These are phyloP conservation scores for Dryas octopetala DNA, from an alignment of 306 rosid species.

Conservation along the genomic window DNA sequence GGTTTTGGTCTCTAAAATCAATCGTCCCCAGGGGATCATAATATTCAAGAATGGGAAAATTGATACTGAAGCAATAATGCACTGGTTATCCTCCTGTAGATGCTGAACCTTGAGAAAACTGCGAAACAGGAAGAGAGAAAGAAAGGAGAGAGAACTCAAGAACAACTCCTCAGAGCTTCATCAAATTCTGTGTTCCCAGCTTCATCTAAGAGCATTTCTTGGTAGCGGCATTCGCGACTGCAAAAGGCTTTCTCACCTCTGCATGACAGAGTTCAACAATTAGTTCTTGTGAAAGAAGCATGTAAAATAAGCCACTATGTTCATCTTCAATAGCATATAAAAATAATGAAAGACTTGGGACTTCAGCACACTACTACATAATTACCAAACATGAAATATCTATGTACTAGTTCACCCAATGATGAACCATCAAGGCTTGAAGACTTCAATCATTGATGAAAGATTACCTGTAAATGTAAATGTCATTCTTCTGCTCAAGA, in stretches of 20 bases:
- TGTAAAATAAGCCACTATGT: too few relatives aligned
- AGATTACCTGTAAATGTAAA: slow-evolving; percentile 72
- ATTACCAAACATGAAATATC: too few relatives aligned
- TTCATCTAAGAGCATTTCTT: slow-evolving; percentile 77
- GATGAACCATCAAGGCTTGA: too few relatives aligned
- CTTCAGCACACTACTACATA: too few relatives aligned
- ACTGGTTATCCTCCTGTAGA: slow-evolving; percentile 20
- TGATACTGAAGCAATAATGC: too few relatives aligned
- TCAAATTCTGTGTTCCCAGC: slow-evolving; percentile 44
- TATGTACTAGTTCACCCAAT: too few relatives aligned
- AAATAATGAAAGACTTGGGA: too few relatives aligned
- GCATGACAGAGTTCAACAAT: slow-evolving; percentile 23
- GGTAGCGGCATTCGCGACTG: slow-evolving; percentile 72
- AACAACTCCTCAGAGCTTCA: slow-evolving; percentile 22
- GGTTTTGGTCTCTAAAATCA: slow-evolving; percentile 1
- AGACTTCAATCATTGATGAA: too few relatives aligned
- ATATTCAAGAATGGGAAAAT: too few relatives aligned
- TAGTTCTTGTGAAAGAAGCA: too few relatives aligned
- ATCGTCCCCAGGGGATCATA: not conserved
- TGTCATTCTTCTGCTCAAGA: slow-evolving; percentile 74
- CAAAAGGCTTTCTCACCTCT: slow-evolving; percentile 96
- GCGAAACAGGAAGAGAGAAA: too few relatives aligned
- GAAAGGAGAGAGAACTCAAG: slow-evolving; percentile 5
- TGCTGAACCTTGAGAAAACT: not conserved
- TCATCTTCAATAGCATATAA: too few relatives aligned